Evolutionary conservation across 305 asterid species (phyloP).

Genomic region (Euphrasia arctica): DNA sequence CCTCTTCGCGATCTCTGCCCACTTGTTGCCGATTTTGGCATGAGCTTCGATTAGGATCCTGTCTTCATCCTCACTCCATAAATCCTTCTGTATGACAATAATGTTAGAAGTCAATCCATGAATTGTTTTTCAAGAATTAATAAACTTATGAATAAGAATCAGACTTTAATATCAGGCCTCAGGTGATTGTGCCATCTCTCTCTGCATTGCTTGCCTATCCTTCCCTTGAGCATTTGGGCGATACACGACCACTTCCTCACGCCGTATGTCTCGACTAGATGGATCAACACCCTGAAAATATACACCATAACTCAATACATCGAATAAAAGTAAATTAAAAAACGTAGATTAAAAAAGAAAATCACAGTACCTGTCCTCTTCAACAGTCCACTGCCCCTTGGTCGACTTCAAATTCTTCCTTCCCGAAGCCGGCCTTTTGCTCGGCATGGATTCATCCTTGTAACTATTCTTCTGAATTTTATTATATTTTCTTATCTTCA

Average conservation of each 20-base stretch:
- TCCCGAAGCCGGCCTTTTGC: slow-evolving; percentile 24
- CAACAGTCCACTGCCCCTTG: slow-evolving; percentile 85
- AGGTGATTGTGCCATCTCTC: slow-evolving; percentile 98
- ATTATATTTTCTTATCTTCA: slow-evolving; percentile 18
- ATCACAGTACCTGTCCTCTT: slow-evolving; percentile 68
- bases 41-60: slow-evolving; percentile 62
- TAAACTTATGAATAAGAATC: not conserved
- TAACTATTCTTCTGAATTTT: slow-evolving; percentile 3
- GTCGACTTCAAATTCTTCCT: slow-evolving; percentile 54
- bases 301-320: not conserved
- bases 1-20: slow-evolving; percentile 89
- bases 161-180: slow-evolving; percentile 84
- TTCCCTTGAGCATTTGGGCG: slow-evolving; percentile 75
- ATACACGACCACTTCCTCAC: slow-evolving; percentile 81
- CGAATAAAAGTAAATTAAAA: not conserved
- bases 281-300: slow-evolving; percentile 46
- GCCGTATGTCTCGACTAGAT: slow-evolving; percentile 77
- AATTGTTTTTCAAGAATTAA: not conserved
- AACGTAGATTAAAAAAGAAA: not conserved
- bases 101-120: not conserved
- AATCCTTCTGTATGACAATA: slow-evolving; percentile 53
- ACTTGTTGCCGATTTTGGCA: slow-evolving; percentile 65
- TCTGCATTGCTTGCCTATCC: slow-evolving; percentile 95
- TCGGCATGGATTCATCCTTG: slow-evolving; percentile 22
- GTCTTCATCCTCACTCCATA: slow-evolving; percentile 91